Percentiles rank a stretch among this genome's conserved stretches.
Conservation (phyloP, 1,284 basidiomycete species). For the Blastosporella zonata region DNA sequence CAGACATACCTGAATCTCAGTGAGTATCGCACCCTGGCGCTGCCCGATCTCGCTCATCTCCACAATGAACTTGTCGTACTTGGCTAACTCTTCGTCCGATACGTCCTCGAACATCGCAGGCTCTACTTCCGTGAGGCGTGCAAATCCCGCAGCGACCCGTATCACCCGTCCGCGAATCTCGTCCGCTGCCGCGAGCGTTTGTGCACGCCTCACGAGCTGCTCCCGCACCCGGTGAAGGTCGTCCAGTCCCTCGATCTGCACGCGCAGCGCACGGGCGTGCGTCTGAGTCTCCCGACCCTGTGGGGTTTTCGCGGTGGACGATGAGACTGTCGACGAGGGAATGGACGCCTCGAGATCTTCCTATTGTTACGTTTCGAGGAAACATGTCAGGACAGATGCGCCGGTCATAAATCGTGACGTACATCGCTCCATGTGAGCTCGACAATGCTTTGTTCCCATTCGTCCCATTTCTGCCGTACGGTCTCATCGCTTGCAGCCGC, state of each 20-base stretch:
- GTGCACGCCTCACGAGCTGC: slow-evolving; percentile 66
- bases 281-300: slow-evolving; percentile 48
- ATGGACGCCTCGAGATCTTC: slow-evolving; percentile 64
- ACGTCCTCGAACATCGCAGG: slow-evolving; percentile 86
- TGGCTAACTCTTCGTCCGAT: slow-evolving; percentile 74
- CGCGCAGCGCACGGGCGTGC: slow-evolving; percentile 73
- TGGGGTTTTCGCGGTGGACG: slow-evolving; percentile 30
- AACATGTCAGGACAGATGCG: neutral
- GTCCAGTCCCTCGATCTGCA: slow-evolving; percentile 79
- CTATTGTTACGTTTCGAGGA: slow-evolving; percentile 35
- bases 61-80: slow-evolving; percentile 75
- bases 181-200: slow-evolving; percentile 64
- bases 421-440: slow-evolving; percentile 77
- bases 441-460: slow-evolving; percentile 76
- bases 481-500: slow-evolving; percentile 75
- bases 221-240: slow-evolving; percentile 62
- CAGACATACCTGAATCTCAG: slow-evolving; percentile 61
- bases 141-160: slow-evolving; percentile 60
- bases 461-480: slow-evolving; percentile 80
- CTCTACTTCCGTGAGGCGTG: slow-evolving; percentile 69
- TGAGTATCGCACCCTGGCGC: slow-evolving; percentile 66
- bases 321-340: slow-evolving; percentile 57
- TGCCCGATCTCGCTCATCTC: slow-evolving; percentile 60
- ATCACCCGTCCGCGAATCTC: slow-evolving; percentile 75
- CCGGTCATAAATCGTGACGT: slow-evolving; percentile 13